Evolutionary conservation across 331 rosid species (phyloP), one percentile per base, ranked within the genome.

Genomic region (Stylosanthes scabra): DNA sequence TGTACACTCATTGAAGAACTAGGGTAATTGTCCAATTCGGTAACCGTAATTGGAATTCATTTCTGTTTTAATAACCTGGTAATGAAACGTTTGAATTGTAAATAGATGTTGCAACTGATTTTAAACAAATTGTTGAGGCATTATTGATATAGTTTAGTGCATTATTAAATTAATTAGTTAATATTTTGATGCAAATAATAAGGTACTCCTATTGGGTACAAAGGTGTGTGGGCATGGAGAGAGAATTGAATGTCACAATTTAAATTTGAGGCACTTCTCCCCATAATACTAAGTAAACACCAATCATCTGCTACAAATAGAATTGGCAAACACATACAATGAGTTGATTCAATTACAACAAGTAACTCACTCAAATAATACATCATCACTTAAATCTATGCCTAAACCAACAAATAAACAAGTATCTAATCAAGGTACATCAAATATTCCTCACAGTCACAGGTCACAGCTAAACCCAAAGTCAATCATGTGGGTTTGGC

Each of bases 391-490:
- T 27, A 29, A 39, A 39, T 29, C 2, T 29, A 54, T 63, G 14
- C 57, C 60, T 55, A 37, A 75, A 59, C 65, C 82, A 79, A 75
- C 76, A 59, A 62, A 76, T 60, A 63, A 75, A 58, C 37, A 79
- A 44, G 44, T 45, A 59, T 29, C 66, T 62, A 74, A 75, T 42
- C 68, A 81, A 81, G 54, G 70, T 61, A 57, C 15, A 61, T 63
- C 6, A 55, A 68, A 72, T 52, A 60, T 40, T 65, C 77, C 75
- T 74, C 61, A 41, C 7, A 77, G 60, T 81, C 78, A 83, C 78
- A 77, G 76, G 81, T 37, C 76, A 83, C 86, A 74, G 77, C 82
- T 80, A 55, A 62, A 47, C 80, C 87, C 63, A 74, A 63, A 74
- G 88, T 74, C 78, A 81, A 76, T 62, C 70, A 80, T 63, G 80